phyloP scores from a whole-genome alignment of 805 yeast species.

The Pichia cabralensis region DNA sequence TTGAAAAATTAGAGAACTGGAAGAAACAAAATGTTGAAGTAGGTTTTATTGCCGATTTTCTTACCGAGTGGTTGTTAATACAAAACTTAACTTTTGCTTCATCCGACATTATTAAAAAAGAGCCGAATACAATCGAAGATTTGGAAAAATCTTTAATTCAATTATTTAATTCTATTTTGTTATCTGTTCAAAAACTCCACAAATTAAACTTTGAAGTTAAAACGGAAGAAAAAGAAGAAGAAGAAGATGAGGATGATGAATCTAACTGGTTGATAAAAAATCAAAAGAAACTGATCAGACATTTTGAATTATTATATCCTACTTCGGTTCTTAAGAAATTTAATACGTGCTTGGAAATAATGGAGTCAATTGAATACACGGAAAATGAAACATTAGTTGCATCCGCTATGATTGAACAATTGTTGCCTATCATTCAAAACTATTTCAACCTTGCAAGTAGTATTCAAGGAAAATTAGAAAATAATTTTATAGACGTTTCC shows the following conservation, averaged over 20 bases:
- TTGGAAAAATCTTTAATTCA: constrained; percentile 41
- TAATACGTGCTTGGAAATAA: constrained; percentile 21
- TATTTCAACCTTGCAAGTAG: constrained; percentile 41
- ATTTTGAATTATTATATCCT: constrained; percentile 29
- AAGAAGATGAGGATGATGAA: constrained; percentile 31
- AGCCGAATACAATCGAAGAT: constrained; percentile 22
- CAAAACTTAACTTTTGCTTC: constrained; percentile 9
- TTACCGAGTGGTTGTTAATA: constrained; percentile 36
- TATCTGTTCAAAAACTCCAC: constrained; percentile 55
- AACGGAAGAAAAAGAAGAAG: neutral
- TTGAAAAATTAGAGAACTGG: constrained; percentile 27
- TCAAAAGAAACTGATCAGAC: constrained; percentile 34
- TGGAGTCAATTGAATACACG: constrained; percentile 31
- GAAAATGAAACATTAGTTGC: constrained; percentile 28
- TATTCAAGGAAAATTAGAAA: constrained; percentile 35
- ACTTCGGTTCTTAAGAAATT: constrained; percentile 12
- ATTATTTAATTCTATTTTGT: constrained; percentile 47
- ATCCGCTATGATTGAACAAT: constrained; percentile 41
- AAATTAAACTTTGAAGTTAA: constrained; percentile 25
- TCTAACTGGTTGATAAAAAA: constrained; percentile 49
- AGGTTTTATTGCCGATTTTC: constrained; percentile 39
- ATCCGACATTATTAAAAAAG: constrained; percentile 17
- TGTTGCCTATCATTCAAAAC: constrained; percentile 53
- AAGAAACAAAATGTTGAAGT: constrained; percentile 21
- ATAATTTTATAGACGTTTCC: constrained; percentile 43